Evolutionary conservation across 768 basidiomycete genomes (phyloP), one percentile per base, ranked within the genome.

Genomic region (Naganishia randhawae): DNA sequence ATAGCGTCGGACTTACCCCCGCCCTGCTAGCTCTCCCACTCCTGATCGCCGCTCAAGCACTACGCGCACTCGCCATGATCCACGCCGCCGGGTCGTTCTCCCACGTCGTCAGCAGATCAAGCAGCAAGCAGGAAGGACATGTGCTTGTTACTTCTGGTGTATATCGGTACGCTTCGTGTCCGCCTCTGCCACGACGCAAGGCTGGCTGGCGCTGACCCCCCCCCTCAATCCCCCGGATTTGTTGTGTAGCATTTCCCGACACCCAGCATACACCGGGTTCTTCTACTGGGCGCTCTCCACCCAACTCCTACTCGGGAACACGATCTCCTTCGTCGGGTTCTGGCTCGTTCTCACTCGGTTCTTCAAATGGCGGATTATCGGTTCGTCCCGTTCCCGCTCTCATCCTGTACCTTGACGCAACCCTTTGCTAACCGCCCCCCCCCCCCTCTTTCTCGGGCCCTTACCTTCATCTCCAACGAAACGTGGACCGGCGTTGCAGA

Each of bases 231-330:
- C n/a, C n/a, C n/a, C n/a, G n/a, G n/a, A n/a, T n/a, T 42, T 16
- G 2, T 39, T 14, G 25, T 39, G 25, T n/a, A 92, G 91, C 8
- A 89, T 86, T 86, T 88, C 87, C 69, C 86, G 96, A 16, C 96
- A 99, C 80, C 96, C 96, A 13, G 96, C 95, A 0, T 99, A 99
- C 73, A 86, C 91, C 1, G 96, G 94, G 1, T 99, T 97, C 83
- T 95, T 90, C 80, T 98, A 95, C 79, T 98, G 96, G 96, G 93
- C 92, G 0, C 75, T 99, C 31, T 92, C 94, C 1, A 96, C 92
- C 0, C 96, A 99, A 77, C 81, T 98, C 41, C 85, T 92, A 0
- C 83, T 98, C 25, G 92, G 92, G 76, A 99, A 98, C 76, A 85
- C 89, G 0, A 33, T 92, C 17, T 86, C 87, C 16, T 87, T 90